Evolutionary conservation across 257 asterid genomes (phyloP).

Genomic region (Parsonsia alboflavescens): DNA sequence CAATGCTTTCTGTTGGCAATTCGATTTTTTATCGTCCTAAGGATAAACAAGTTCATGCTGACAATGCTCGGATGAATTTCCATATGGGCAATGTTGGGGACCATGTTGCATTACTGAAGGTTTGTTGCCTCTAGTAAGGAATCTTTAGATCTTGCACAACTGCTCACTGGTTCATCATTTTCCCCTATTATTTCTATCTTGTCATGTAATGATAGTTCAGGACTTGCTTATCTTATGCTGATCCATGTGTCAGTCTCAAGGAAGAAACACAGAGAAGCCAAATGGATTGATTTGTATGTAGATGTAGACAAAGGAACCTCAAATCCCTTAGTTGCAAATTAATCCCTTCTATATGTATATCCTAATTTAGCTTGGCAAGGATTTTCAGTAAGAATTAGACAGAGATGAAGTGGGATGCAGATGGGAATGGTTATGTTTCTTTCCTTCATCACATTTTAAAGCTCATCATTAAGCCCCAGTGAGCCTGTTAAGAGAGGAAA

Average conservation of each 20-base stretch:
- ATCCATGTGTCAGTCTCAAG: not conserved
- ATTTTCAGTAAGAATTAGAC: not conserved
- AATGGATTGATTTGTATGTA: not conserved
- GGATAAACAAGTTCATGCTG: conserved; percentile 93
- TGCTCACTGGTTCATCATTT: not conserved
- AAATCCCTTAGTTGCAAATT: not conserved
- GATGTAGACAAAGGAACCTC: not conserved
- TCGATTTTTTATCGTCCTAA: conserved; percentile 92
- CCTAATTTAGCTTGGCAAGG: not conserved
- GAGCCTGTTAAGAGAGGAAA: not conserved
- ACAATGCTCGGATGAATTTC: conserved; percentile 85
- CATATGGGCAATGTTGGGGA: conserved; percentile 96
- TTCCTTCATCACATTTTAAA: too few species aligned
- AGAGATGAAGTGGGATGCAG: not conserved
- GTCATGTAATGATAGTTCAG: not conserved
- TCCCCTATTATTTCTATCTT: not conserved
- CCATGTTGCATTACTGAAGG: conserved; percentile 86
- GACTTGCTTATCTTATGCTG: not conserved
- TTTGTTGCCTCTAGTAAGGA: conserved; percentile 18
- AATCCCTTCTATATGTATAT: not conserved
- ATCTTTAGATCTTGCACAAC: conserved; percentile 1
- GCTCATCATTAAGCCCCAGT: not conserved
- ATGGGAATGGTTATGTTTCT: not conserved
- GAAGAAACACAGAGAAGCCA: not conserved
- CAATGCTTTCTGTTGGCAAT: conserved; percentile 89